Evolutionary conservation across 202 grass and related monocot genomes (phyloP).

Genomic region (Zoysia matrella): DNA sequence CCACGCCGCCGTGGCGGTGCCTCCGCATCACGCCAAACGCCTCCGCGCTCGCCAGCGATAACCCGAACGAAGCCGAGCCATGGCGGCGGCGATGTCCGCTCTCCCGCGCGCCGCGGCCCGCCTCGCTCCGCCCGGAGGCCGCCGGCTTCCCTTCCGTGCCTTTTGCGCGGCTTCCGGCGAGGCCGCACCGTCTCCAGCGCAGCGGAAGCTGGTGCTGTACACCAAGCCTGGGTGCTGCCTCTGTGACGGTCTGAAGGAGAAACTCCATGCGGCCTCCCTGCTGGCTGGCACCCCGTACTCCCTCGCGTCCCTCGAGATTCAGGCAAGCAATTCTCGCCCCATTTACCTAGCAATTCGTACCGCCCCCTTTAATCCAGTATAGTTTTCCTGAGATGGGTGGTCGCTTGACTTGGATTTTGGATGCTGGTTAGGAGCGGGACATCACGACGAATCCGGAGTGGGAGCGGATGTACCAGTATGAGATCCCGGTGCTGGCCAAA

Average conservation of each 20-base stretch:
- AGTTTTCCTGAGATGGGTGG: conserved; percentile 14
- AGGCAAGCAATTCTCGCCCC: conserved; percentile 38
- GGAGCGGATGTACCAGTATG: conserved; percentile 86
- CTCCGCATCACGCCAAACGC: neutral
- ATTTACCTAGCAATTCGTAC: neutral
- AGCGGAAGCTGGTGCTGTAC: conserved; percentile 72
- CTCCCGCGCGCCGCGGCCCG: conserved; percentile 37
- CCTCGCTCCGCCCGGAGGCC: conserved; percentile 22
- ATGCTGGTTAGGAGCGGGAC: conserved; percentile 63
- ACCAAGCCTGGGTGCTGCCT: conserved; percentile 91
- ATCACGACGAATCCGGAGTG: conserved; percentile 78
- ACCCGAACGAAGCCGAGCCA: neutral
- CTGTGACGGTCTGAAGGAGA: conserved; percentile 94
- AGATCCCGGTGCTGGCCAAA: conserved; percentile 90
- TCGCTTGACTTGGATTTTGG: conserved; percentile 13
- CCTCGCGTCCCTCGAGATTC: conserved; percentile 78
- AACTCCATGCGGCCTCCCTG: conserved; percentile 71
- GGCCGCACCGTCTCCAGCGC: conserved; percentile 1
- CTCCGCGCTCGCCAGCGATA: conserved; percentile 17
- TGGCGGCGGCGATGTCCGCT: conserved; percentile 41
- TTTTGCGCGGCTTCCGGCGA: conserved; percentile 39
- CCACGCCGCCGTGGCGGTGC: conserved; percentile 2
- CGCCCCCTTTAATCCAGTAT: neutral
- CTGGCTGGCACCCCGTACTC: conserved; percentile 62
- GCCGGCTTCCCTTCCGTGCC: conserved; percentile 28